These are phyloP conservation scores for Cladophialophora psammophila DNA, from an alignment of 2,329 filamentous ascomycete genomes.

Conservation along the genomic window DNA sequence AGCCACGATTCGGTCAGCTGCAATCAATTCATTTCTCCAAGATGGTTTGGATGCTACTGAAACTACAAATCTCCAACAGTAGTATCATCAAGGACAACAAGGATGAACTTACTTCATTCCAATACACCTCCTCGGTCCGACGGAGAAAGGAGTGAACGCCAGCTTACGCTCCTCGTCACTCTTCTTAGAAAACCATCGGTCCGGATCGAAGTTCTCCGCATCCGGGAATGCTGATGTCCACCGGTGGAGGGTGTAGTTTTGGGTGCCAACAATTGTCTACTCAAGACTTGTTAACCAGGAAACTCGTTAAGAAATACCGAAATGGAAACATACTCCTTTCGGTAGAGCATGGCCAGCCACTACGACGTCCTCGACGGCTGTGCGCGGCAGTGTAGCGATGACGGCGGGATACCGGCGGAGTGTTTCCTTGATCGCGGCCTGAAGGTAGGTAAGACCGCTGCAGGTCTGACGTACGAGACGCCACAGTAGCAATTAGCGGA, in stretches of 20 bases:
- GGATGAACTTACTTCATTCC: slow-evolving; percentile 22
- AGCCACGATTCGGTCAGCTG: not conserved
- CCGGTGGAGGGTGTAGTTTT: slow-evolving; percentile 27
- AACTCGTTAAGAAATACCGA: not conserved
- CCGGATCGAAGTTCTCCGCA: slow-evolving; percentile 37
- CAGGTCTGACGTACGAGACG: slow-evolving; percentile 18
- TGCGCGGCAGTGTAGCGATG: slow-evolving; percentile 28
- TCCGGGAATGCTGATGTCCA: slow-evolving; percentile 38
- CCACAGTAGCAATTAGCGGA: not conserved
- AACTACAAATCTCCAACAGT: too few relatives aligned
- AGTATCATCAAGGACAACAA: not conserved
- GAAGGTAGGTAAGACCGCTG: slow-evolving; percentile 43
- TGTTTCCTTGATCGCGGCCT: slow-evolving; percentile 43
- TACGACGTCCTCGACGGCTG: slow-evolving; percentile 35
- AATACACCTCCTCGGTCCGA: slow-evolving; percentile 23
- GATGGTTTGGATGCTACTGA: too few relatives aligned
- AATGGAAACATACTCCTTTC: not conserved
- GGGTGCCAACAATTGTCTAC: slow-evolving; percentile 25
- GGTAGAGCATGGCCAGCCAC: slow-evolving; percentile 38
- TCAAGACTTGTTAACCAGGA: not conserved
- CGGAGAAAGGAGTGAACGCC: slow-evolving; percentile 20
- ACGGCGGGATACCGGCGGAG: slow-evolving; percentile 38
- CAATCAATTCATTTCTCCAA: not conserved
- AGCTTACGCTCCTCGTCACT: slow-evolving; percentile 13
- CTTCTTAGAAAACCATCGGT: slow-evolving; percentile 35